These are phyloP conservation scores for Macadamia tetraphylla DNA, from an alignment of 164 flowering plant species.

Conservation along the genomic window DNA sequence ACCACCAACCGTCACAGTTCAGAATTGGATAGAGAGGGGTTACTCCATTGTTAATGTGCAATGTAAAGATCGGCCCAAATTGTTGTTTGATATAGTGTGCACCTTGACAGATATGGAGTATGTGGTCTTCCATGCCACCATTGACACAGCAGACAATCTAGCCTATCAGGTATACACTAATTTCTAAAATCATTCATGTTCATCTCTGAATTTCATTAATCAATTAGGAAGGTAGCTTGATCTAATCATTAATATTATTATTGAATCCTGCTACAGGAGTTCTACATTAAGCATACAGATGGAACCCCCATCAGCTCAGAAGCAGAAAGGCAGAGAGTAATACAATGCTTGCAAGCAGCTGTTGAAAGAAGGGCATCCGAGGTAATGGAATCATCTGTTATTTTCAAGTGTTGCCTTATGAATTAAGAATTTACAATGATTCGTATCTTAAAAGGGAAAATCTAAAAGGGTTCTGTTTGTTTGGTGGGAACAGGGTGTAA, in stretches of 20 bases:
- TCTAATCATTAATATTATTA: too few relatives aligned
- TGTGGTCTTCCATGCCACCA: constrained; percentile 32
- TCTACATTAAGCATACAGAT: constrained; percentile 66
- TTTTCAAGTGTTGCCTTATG: neutral
- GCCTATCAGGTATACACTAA: neutral
- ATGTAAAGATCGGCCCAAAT: constrained; percentile 27
- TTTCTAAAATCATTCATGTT: neutral
- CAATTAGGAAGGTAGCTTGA: too few relatives aligned
- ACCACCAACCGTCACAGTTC: constrained; percentile 19
- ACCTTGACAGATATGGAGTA: constrained; percentile 36
- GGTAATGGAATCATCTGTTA: constrained; percentile 31
- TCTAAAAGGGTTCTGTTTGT: neutral
- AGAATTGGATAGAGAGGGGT: constrained; percentile 26
- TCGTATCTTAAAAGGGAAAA: neutral
- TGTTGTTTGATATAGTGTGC: constrained; percentile 26
- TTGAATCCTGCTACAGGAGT: constrained; percentile 45
- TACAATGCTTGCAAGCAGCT: constrained; percentile 71
- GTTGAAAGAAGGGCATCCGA: constrained; percentile 69
- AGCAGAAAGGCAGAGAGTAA: constrained; percentile 66
- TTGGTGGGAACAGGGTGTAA: constrained; percentile 43
- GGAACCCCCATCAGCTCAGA: constrained; percentile 78
- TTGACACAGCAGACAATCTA: constrained; percentile 8
- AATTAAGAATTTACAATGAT: neutral
- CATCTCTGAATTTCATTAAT: neutral
- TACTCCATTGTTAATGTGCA: constrained; percentile 27